Percentiles rank a stretch among this genome's conserved stretches.
phyloP scores from a whole-genome alignment of 2,329 filamentous ascomycete genomes.

The Aspergillus neoniger region DNA sequence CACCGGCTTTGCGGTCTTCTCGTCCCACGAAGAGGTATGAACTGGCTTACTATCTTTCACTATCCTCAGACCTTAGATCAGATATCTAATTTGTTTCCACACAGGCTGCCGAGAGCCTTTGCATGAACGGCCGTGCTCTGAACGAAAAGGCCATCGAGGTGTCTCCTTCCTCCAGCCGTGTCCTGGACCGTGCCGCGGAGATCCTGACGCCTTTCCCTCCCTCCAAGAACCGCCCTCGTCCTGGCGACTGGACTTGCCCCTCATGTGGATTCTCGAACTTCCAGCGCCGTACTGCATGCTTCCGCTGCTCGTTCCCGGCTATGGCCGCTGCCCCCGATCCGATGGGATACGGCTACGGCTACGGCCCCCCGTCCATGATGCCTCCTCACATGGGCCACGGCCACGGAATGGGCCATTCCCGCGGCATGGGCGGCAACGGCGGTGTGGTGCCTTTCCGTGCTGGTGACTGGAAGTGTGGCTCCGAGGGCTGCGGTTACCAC shows the following conservation, averaged over 20 bases:
- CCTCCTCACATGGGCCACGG: constrained; percentile 70
- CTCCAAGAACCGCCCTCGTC: constrained; percentile 95
- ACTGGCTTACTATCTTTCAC: constrained; percentile 3
- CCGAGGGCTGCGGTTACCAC: constrained; percentile 96
- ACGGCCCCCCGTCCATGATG: constrained; percentile 75
- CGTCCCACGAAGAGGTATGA: constrained; percentile 95
- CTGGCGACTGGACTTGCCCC: constrained; percentile 98
- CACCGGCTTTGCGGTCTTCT: constrained; percentile 97
- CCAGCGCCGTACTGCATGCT: constrained; percentile 95
- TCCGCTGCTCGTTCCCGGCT: constrained; percentile 98
- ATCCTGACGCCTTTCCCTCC: constrained; percentile 97
- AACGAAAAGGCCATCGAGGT: constrained; percentile 99
- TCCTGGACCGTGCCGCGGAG: constrained; percentile 91
- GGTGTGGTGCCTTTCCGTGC: constrained; percentile 95
- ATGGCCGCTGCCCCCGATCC: constrained; percentile 78
- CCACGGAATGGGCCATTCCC: constrained; percentile 59
- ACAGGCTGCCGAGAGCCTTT: constrained; percentile 88
- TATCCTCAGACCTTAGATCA: constrained; percentile 3
- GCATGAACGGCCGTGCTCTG: constrained; percentile 97
- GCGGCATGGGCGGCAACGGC: constrained; percentile 70
- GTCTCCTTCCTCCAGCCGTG: constrained; percentile 93
- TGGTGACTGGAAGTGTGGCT: constrained; percentile 98
- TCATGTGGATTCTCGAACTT: constrained; percentile 99
- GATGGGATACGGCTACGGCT: constrained; percentile 65
- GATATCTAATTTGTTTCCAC: constrained; percentile 10